phyloP scores from a whole-genome alignment of 106 monocot species.

The Xerophyta viscosa region DNA sequence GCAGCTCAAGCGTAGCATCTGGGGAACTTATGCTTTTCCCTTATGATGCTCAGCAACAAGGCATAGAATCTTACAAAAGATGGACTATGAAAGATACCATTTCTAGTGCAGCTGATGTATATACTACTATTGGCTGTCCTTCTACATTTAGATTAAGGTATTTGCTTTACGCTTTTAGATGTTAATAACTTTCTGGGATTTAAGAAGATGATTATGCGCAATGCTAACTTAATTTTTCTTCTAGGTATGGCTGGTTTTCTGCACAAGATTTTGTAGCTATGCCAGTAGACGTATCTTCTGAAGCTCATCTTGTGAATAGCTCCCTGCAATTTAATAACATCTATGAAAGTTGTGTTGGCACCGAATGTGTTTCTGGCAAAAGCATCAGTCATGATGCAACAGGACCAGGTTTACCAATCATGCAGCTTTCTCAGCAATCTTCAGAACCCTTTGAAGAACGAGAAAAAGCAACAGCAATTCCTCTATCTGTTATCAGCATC shows the following conservation, averaged over 20 bases:
- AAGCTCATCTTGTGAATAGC: slow-evolving; percentile 11
- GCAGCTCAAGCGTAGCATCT: slow-evolving; percentile 47
- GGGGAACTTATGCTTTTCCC: slow-evolving; percentile 82
- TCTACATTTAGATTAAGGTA: slow-evolving; percentile 83
- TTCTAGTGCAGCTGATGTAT: slow-evolving; percentile 65
- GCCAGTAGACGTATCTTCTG: slow-evolving; percentile 5
- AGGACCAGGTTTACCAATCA: not conserved
- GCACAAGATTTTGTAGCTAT: slow-evolving; percentile 12
- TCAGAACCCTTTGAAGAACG: slow-evolving; percentile 4
- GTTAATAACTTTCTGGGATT: no score
- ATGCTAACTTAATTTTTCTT: no score
- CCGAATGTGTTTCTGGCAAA: not conserved
- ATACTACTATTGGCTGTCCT: slow-evolving; percentile 57
- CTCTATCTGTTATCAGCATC: not conserved
- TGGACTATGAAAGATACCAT: slow-evolving; percentile 62
- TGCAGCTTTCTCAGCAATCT: slow-evolving; percentile 8
- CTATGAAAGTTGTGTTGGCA: slow-evolving; percentile 4
- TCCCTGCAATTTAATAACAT: slow-evolving; percentile 8
- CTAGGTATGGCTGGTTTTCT: slow-evolving; percentile 84
- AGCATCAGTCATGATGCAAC: not conserved
- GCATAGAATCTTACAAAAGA: slow-evolving; percentile 36
- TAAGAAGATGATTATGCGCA: no score
- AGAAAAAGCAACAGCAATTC: slow-evolving; percentile 6
- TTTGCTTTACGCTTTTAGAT: not conserved
- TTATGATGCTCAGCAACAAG: slow-evolving; percentile 37